Percentiles rank a stretch among this genome's conserved stretches.
Conservation (phyloP, 306 rosid genomes). For the Carpinus fangiana region DNA sequence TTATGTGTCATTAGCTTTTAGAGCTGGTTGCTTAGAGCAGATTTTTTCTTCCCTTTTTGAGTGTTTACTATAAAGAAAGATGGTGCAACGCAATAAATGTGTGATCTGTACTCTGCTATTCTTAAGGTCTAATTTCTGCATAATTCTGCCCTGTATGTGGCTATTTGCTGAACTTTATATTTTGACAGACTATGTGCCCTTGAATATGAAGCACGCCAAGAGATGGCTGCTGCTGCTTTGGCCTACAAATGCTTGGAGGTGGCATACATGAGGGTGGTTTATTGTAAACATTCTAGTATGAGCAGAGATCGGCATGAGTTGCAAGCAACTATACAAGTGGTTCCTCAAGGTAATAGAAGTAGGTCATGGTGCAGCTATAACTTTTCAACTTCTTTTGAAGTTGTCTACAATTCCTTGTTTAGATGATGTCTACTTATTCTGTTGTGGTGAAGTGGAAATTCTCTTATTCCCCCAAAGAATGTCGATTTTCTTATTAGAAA, state of each 20-base stretch:
- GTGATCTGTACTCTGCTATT: constrained; percentile 8
- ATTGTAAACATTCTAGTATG: constrained; percentile 50
- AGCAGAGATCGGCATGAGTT: constrained; percentile 62
- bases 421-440: not conserved
- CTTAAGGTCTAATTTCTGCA: constrained; percentile 23
- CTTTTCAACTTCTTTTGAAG: constrained; percentile 27
- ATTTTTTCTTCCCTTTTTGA: not conserved
- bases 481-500: not conserved
- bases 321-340: constrained; percentile 56
- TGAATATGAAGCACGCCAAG: constrained; percentile 61
- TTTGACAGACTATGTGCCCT: constrained; percentile 71
- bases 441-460: not conserved
- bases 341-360: constrained; percentile 67
- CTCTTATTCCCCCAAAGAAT: not conserved
- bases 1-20: constrained; percentile 14
- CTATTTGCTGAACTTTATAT: constrained; percentile 17
- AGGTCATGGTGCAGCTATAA: constrained; percentile 27
- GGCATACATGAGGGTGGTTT: constrained; percentile 70
- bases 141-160: not conserved
- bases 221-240: constrained; percentile 84
- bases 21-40: constrained; percentile 5
- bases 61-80: not conserved
- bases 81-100: not conserved
- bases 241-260: constrained; percentile 94
- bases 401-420: constrained; percentile 14